These are phyloP conservation scores for Teratosphaeria zuluensis DNA, from an alignment of 2,329 filamentous ascomycete species.

Conservation along the genomic window DNA sequence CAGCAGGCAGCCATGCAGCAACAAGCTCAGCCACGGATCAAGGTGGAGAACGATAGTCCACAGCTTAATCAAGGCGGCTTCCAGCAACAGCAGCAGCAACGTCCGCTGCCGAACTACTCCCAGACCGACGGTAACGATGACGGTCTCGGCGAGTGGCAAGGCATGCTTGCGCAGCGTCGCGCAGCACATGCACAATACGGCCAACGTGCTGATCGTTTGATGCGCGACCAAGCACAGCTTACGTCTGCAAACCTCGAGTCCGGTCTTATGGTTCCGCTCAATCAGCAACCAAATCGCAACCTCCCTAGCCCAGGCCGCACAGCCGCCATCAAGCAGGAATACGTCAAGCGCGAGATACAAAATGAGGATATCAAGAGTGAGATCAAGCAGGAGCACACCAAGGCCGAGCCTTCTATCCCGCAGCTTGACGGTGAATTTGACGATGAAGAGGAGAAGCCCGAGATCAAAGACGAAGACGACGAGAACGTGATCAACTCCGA, in stretches of 20 bases:
- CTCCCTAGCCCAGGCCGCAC: neutral
- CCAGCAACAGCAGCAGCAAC: slow-evolving; percentile 29
- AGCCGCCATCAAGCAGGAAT: slow-evolving; percentile 1
- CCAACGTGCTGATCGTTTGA: slow-evolving; percentile 55
- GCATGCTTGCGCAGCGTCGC: slow-evolving; percentile 50
- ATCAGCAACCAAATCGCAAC: slow-evolving; percentile 35
- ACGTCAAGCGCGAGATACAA: neutral
- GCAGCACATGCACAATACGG: slow-evolving; percentile 42
- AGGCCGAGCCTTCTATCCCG: slow-evolving; percentile 21
- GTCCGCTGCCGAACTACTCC: slow-evolving; percentile 39
- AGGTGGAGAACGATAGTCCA: slow-evolving; percentile 24
- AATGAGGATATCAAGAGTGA: neutral
- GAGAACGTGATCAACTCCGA: slow-evolving; percentile 98
- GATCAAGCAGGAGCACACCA: neutral
- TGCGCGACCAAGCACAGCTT: slow-evolving; percentile 58
- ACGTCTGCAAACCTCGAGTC: slow-evolving; percentile 62
- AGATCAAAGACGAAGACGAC: slow-evolving; percentile 47
- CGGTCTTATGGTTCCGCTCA: slow-evolving; percentile 65
- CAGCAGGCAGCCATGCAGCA: slow-evolving; percentile 8
- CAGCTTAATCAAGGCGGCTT: slow-evolving; percentile 19
- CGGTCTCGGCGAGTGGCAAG: slow-evolving; percentile 46
- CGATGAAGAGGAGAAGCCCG: slow-evolving; percentile 32
- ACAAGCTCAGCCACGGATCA: slow-evolving; percentile 23
- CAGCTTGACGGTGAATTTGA: slow-evolving; percentile 48
- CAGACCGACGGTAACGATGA: slow-evolving; percentile 69